These are phyloP conservation scores for Ogataea thermomethanolica DNA, from an alignment of 805 yeast species.

Conservation along the genomic window DNA sequence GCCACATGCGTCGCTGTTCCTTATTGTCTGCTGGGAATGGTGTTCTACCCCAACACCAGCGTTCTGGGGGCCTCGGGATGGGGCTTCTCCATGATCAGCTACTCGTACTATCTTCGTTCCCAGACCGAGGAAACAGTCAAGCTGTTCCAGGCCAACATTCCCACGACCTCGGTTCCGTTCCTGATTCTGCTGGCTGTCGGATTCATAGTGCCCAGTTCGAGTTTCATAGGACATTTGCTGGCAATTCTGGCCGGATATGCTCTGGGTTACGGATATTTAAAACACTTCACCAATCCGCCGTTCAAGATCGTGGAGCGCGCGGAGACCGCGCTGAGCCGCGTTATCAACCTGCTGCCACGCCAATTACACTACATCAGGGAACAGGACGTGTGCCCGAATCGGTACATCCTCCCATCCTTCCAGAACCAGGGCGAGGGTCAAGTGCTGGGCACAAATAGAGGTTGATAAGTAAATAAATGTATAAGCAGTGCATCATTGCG, in stretches of 20 bases:
- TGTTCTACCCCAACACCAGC: slow-evolving; percentile 48
- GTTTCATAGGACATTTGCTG: slow-evolving; percentile 71
- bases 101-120: slow-evolving; percentile 44
- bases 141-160: slow-evolving; percentile 37
- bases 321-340: slow-evolving; percentile 49
- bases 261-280: slow-evolving; percentile 54
- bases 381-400: slow-evolving; percentile 43
- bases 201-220: slow-evolving; percentile 58
- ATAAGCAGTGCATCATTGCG: slow-evolving; percentile 3
- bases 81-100: slow-evolving; percentile 65
- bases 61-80: slow-evolving; percentile 73
- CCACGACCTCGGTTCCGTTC: slow-evolving; percentile 60
- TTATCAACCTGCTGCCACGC: slow-evolving; percentile 51
- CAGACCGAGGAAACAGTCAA: slow-evolving; percentile 15
- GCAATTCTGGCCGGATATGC: slow-evolving; percentile 67
- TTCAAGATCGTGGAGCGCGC: slow-evolving; percentile 59
- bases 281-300: slow-evolving; percentile 60
- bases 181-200: slow-evolving; percentile 46
- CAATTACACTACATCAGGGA: slow-evolving; percentile 58
- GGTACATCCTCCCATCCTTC: slow-evolving; percentile 27
- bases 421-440: slow-evolving; percentile 30
- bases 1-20: slow-evolving; percentile 68
- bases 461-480: slow-evolving; percentile 5
- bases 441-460: slow-evolving; percentile 23
- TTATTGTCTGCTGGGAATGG: slow-evolving; percentile 49